Conservation (phyloP, 805 yeast genomes). For the Starmera quercuum region DNA sequence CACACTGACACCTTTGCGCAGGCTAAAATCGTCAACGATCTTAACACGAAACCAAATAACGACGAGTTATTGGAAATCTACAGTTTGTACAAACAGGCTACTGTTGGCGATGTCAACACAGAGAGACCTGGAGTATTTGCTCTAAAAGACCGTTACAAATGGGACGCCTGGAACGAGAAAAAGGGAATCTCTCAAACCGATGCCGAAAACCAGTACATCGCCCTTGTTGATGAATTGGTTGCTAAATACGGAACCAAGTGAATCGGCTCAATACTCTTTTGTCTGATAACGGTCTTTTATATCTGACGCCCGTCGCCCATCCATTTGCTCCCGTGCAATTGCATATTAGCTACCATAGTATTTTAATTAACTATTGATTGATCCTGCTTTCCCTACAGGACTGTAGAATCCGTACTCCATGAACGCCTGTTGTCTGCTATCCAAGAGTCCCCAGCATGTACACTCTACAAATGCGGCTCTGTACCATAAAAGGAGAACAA, state of each 20-base stretch:
- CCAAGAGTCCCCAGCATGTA: too few species aligned
- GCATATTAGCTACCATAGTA: too few species aligned
- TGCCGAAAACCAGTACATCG: slow-evolving; percentile 80
- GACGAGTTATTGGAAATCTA: slow-evolving; percentile 83
- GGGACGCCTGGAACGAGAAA: slow-evolving; percentile 92
- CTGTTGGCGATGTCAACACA: slow-evolving; percentile 88
- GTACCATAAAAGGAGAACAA: too few species aligned
- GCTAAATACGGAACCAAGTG: slow-evolving; percentile 36
- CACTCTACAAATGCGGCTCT: too few species aligned
- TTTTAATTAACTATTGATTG: too few species aligned
- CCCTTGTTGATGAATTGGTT: slow-evolving; percentile 54
- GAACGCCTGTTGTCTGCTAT: too few species aligned
- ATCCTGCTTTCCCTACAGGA: too few species aligned
- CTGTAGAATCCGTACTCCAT: too few species aligned
- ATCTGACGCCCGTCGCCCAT: too few species aligned
- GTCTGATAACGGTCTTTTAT: too few species aligned
- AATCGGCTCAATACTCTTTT: background rate
- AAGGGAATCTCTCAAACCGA: slow-evolving; percentile 85
- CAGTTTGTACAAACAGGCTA: slow-evolving; percentile 95
- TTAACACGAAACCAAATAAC: slow-evolving; percentile 73
- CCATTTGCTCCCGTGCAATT: too few species aligned
- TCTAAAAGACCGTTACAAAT: slow-evolving; percentile 92
- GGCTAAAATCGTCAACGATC: slow-evolving; percentile 76
- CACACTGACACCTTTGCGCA: slow-evolving; percentile 13
- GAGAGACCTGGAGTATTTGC: slow-evolving; percentile 88